Base-by-base conservation (phyloP, 73 alveolate species). In the Stentor coeruleus region DNA sequence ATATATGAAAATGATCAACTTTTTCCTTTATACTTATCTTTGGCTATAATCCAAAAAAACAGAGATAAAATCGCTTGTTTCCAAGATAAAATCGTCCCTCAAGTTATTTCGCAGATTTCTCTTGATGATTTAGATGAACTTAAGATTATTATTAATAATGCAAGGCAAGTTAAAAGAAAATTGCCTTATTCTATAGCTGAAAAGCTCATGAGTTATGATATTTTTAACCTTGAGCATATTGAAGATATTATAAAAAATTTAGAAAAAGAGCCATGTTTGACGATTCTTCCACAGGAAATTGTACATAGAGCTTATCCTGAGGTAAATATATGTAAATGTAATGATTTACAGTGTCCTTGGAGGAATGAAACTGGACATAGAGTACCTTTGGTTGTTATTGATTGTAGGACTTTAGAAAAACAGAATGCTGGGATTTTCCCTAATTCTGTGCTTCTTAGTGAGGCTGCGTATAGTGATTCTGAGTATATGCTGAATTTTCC, bases 51-150 rank as follows among this genome's bases (percentile, higher is more conserved):
- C 11, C n/a, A 26, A 2, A 26, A 66, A 14, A 20, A 20, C 37
- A 66, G 33, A 66, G 37, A 31, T 33, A 0, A 11, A 14, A 20
- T 66, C 40, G 40, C 37, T 26, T 33, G 26, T 66, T 20, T 14
- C 40, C 36, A 20, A 66, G 37, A 66, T 33, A 20, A 20, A 33
- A 66, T 66, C 40, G 39, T 66, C 2, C 79, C 79, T 66, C 79
- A 66, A 33, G 15, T 31, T 28, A 66, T 66, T 66, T 66, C 79
- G 11, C 79, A 66, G 79, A 66, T 66, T 66, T 66, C 79, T 26
- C 37, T 66, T 20, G 79, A 66, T 2, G 33, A 66, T 33, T 28
- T 66, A 28, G 37, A 66, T 26, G 39, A 66, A 20, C 2, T 66
- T 11, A 66, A 0, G 0, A 15, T 20, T 66, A 26, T 66, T 66